phyloP scores from a whole-genome alignment of 2,329 filamentous ascomycete genomes.

The Fusarium veterinarium region DNA sequence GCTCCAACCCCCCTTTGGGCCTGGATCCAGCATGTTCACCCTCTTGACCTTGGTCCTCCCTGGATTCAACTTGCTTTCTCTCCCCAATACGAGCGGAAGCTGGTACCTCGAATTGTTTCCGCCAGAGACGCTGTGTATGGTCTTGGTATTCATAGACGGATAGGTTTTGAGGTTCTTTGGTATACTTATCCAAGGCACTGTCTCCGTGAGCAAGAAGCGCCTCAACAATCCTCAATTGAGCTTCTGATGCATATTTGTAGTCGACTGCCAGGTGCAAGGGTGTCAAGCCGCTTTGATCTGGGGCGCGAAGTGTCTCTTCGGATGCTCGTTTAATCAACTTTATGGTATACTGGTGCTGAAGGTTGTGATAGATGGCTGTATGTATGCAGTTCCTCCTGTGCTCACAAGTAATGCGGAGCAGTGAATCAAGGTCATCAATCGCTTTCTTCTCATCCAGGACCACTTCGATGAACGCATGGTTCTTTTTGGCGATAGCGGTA shows the following conservation, averaged over 20 bases:
- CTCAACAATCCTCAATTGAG: not conserved
- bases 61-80: not conserved
- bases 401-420: not conserved
- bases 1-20: not conserved
- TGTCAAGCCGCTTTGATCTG: not conserved
- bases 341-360: not conserved
- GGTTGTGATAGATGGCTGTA: not conserved
- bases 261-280: not conserved
- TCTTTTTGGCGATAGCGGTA: not conserved
- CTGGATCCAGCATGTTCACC: not conserved
- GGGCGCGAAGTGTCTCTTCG: not conserved
- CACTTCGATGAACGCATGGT: not conserved
- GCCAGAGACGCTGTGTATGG: not conserved
- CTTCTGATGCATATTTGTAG: not conserved
- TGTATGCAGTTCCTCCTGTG: not conserved
- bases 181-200: not conserved
- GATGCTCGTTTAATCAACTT: not conserved
- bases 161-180: not conserved
- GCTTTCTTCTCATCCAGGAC: not conserved
- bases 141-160: not conserved
- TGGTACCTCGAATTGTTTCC: not conserved
- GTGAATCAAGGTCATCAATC: not conserved
- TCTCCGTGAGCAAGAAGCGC: not conserved
- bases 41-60: not conserved
- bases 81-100: not conserved